Evolutionary conservation across 2,329 filamentous ascomycete species (phyloP), one percentile per base, ranked within the genome.

Genomic region (Aspergillus sp.): DNA sequence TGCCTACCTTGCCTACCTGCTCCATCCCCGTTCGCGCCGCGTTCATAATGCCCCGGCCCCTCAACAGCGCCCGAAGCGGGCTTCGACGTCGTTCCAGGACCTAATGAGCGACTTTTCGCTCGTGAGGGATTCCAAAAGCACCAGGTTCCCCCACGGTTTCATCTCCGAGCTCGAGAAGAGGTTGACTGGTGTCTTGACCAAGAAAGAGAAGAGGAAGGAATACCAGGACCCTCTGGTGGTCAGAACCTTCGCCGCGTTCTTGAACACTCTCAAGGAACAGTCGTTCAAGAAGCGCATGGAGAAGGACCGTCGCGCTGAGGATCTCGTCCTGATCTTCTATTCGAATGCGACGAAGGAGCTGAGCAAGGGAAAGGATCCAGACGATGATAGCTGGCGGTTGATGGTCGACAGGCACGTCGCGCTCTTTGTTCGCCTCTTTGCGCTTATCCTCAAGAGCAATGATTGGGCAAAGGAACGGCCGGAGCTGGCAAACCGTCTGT

Each of bases 351-450:
- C 91, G 43, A 95, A 96, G 70, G 92, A 96, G 56, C 82, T 96
- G 64, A 86, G 88, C 71, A 89, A 90, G 70, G 83, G 88, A 49
- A 89, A 89, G 71, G 73, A 83, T 1, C 80, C 85, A 0, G 88
- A 88, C 44, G 93, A 97, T 70, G 91, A 96, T 69, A 83, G 84
- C 49, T 97, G 91, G 89, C 96, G 94, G 75, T 78, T 88, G 53
- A 85, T 97, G 74, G 91, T 96, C 16, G 94, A 99, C 71, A 85
- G 93, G 50, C 94, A 99, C 71, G 87, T 97, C 52, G 94, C 94
- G 46, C 82, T 99, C 55, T 99, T 99, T 69, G 88, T 99, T 58
- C 86, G 94, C 45, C 80, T 99, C 46, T 84, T 96, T 63, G 87
- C 85, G 62, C 84, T 85, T 58, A 89, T 91, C 17, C 76, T 97